Percentiles rank a stretch among this genome's conserved stretches.
Evolutionary conservation across 2,329 filamentous ascomycete species (phyloP).

Genomic region (Verticillium alfalfae): DNA sequence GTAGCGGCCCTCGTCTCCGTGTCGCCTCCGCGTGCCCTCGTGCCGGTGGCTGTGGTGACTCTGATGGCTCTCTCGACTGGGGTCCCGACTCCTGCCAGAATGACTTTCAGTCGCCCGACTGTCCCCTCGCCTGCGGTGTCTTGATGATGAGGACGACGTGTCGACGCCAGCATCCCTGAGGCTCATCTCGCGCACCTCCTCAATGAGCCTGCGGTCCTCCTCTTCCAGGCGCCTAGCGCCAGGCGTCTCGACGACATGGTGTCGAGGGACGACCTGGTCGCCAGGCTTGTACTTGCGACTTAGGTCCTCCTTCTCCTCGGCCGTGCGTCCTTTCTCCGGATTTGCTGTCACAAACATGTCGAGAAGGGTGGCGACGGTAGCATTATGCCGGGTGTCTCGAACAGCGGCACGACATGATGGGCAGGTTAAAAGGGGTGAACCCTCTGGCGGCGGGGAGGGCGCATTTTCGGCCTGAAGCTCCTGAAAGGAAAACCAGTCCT

Average conservation of each 20-base stretch:
- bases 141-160: slow-evolving; percentile 24
- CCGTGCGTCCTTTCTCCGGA: slow-evolving; percentile 65
- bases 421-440: slow-evolving; percentile 67
- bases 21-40: slow-evolving; percentile 21
- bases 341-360: slow-evolving; percentile 83
- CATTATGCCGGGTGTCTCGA: slow-evolving; percentile 83
- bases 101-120: slow-evolving; percentile 9
- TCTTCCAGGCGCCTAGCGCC: slow-evolving; percentile 53
- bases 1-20: slow-evolving; percentile 19
- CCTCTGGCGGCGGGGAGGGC: slow-evolving; percentile 41
- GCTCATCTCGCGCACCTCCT: slow-evolving; percentile 69
- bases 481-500: slow-evolving; percentile 92
- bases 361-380: slow-evolving; percentile 80
- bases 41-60: slow-evolving; percentile 18
- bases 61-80: slow-evolving; percentile 12
- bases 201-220: slow-evolving; percentile 64
- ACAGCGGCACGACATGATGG: slow-evolving; percentile 86
- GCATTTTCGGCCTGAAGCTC: slow-evolving; percentile 50
- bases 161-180: slow-evolving; percentile 58
- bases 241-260: slow-evolving; percentile 43
- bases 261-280: slow-evolving; percentile 69
- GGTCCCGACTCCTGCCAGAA: slow-evolving; percentile 9
- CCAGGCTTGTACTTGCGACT: slow-evolving; percentile 72
- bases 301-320: slow-evolving; percentile 72
- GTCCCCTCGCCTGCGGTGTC: slow-evolving; percentile 13